These are phyloP conservation scores for Meira nashicola DNA, from an alignment of 1,284 basidiomycete species.

Conservation along the genomic window DNA sequence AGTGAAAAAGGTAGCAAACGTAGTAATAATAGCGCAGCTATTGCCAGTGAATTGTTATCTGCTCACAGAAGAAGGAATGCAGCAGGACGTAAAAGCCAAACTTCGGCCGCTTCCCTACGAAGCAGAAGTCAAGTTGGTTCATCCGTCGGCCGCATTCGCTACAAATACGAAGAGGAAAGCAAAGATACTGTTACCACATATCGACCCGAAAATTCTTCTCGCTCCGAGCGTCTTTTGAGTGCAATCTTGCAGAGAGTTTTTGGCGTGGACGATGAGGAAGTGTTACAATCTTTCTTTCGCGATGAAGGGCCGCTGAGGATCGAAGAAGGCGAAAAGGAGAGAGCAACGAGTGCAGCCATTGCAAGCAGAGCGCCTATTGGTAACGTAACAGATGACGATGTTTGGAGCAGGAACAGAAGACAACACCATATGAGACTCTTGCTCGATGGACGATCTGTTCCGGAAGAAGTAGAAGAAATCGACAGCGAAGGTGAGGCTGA, in stretches of 20 bases:
- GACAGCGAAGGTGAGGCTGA: not conserved
- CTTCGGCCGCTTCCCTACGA: not conserved
- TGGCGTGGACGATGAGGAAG: conserved; percentile 8
- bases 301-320: conserved; percentile 6
- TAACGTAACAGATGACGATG: not conserved
- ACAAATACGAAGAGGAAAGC: not conserved
- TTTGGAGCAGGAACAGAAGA: not conserved
- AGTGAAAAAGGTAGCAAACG: conserved; percentile 10
- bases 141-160: not conserved
- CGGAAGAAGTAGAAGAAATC: not conserved
- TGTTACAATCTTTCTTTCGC: conserved; percentile 5
- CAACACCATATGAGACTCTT: not conserved
- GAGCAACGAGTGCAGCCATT: not conserved
- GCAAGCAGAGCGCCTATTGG: not conserved
- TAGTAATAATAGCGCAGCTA: conserved; percentile 8
- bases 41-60: not conserved
- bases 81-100: not conserved
- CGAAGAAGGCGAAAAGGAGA: not conserved
- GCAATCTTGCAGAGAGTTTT: not conserved
- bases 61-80: not conserved
- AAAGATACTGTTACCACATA: not conserved
- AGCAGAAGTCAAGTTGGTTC: not conserved
- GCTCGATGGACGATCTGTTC: not conserved
- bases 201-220: not conserved
- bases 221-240: not conserved